phyloP scores from a whole-genome alignment of 2,329 filamentous ascomycete species.

The Lasiodiplodia citricola region DNA sequence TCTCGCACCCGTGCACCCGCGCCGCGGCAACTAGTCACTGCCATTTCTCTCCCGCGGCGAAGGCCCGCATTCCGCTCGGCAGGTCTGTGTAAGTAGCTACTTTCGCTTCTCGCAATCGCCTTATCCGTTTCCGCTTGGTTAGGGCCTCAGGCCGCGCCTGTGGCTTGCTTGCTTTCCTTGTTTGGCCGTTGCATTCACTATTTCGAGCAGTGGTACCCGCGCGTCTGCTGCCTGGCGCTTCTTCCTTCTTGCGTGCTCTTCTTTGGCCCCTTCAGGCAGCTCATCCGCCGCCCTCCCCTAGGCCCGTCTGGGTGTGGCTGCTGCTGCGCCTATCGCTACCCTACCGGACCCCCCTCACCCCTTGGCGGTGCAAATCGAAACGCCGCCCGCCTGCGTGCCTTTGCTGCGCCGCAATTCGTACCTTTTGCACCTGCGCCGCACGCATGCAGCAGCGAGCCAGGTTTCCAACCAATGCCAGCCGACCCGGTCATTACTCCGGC shows the following conservation, averaged over 20 bases:
- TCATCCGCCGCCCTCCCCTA: not conserved
- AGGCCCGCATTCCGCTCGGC: constrained; percentile 4
- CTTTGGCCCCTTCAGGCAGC: not conserved
- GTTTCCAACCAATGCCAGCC: not conserved
- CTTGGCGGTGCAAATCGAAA: not conserved
- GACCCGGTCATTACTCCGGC: not conserved
- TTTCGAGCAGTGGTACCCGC: not conserved
- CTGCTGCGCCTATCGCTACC: no score
- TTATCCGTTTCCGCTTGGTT: no score
- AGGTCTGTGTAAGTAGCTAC: not conserved
- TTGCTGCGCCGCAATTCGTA: not conserved
- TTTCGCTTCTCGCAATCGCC: not conserved
- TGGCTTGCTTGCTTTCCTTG: not conserved
- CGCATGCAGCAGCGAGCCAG: not conserved
- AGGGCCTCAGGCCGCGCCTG: no score
- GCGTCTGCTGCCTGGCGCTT: not conserved
- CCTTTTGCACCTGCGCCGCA: not conserved
- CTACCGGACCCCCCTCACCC: not conserved
- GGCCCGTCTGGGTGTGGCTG: no score
- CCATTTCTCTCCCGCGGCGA: not conserved
- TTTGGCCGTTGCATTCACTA: not conserved
- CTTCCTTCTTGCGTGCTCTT: not conserved
- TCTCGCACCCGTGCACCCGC: not conserved
- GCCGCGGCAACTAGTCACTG: not conserved
- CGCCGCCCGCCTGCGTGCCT: not conserved